Conservation (phyloP, 768 basidiomycete species). For the Suillus subalutaceus region DNA sequence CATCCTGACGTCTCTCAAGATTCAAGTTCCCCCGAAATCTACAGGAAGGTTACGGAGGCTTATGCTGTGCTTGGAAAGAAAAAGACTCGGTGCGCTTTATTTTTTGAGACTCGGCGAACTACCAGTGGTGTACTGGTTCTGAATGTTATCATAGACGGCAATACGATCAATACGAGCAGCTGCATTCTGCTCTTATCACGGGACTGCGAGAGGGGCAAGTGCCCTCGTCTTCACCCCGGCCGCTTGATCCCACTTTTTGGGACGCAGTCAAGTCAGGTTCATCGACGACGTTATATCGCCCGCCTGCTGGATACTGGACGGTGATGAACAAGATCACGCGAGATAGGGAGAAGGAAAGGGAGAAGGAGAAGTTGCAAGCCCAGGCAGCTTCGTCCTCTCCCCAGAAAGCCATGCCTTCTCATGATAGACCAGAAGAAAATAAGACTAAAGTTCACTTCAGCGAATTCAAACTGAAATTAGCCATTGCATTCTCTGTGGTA, state of each 20-base stretch:
- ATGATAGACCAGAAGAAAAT: neutral
- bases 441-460: too few relatives aligned
- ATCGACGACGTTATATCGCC: neutral
- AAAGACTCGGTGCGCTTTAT: neutral
- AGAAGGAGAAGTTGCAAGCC: neutral
- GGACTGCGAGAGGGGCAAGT: neutral
- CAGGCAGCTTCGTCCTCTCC: neutral
- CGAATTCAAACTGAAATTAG: neutral
- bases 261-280: neutral
- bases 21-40: neutral
- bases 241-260: slow-evolving; percentile 7
- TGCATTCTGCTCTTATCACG: neutral
- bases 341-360: neutral
- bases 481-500: neutral
- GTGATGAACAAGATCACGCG: neutral
- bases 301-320: slow-evolving; percentile 4
- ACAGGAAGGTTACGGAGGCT: neutral
- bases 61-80: slow-evolving; percentile 6
- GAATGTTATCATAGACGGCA: neutral
- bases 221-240: neutral
- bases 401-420: neutral
- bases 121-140: neutral
- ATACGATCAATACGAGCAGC: slow-evolving; percentile 3
- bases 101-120: neutral
- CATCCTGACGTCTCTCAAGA: slow-evolving; percentile 7